A percentile compares a stretch with the other conserved stretches of the same genome.
Conservation (phyloP, 768 basidiomycete genomes). For the Auricularia cornea region DNA sequence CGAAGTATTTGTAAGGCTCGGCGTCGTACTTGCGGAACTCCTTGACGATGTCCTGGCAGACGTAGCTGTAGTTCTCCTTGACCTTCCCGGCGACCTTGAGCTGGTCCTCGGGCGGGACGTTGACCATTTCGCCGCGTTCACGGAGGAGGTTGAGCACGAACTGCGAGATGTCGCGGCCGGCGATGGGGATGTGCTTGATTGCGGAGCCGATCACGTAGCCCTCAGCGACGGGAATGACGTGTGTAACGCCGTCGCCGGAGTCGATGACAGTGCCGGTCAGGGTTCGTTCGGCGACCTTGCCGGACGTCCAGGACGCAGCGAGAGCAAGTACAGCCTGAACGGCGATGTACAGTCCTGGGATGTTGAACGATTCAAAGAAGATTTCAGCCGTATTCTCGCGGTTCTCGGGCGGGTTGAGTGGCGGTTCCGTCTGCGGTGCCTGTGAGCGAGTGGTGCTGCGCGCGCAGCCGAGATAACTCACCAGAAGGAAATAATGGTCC, state of each 20-base stretch:
- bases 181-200: constrained; percentile 98
- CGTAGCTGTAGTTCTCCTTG: constrained; percentile 97
- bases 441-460: background rate
- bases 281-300: constrained; percentile 80
- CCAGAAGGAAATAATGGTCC: constrained; percentile 96
- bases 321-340: constrained; percentile 98
- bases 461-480: constrained; percentile 20
- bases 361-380: constrained; percentile 99
- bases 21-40: constrained; percentile 98
- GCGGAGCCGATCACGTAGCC: constrained; percentile 98
- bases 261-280: constrained; percentile 97
- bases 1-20: constrained; percentile 92
- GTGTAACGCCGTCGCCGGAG: constrained; percentile 98
- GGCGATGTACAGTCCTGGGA: constrained; percentile 96
- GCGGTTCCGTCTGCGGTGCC: constrained; percentile 81
- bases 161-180: constrained; percentile 92
- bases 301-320: constrained; percentile 94
- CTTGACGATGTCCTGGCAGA: constrained; percentile 97
- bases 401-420: constrained; percentile 96
- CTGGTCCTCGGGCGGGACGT: constrained; percentile 95
- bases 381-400: constrained; percentile 98
- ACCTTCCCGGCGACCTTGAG: constrained; percentile 84
- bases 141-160: constrained; percentile 94
- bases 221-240: constrained; percentile 93
- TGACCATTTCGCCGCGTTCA: constrained; percentile 84